Percentiles rank a stretch among this genome's conserved stretches.
Evolutionary conservation across 805 yeast genomes (phyloP).

Genomic region (Ogataea ganodermae): DNA sequence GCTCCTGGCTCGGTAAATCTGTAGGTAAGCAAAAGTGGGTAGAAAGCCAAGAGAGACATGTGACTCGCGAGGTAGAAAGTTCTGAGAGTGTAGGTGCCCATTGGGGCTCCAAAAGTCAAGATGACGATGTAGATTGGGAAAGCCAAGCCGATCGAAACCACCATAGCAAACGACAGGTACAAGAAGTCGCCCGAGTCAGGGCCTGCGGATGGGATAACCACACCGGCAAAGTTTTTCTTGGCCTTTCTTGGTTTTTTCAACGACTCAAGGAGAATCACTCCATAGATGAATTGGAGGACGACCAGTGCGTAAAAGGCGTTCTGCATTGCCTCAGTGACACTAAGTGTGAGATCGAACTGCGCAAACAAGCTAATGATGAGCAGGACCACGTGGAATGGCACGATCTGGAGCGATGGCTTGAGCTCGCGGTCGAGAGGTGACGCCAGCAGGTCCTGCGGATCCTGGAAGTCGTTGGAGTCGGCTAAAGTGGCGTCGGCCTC

Average conservation of each 20-base stretch:
- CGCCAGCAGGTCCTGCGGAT: background rate
- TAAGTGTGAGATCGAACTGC: conserved; percentile 35
- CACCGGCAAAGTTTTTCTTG: conserved; percentile 9
- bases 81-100: conserved; percentile 50
- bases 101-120: conserved; percentile 81
- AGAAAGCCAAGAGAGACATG: conserved; percentile 57
- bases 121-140: conserved; percentile 42
- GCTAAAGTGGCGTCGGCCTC: background rate
- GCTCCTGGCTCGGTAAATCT: conserved; percentile 41
- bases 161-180: conserved; percentile 33
- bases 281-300: conserved; percentile 39
- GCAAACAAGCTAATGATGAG: conserved; percentile 32
- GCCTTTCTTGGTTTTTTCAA: conserved; percentile 29
- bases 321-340: conserved; percentile 30
- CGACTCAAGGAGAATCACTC: conserved; percentile 36
- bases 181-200: conserved; percentile 24
- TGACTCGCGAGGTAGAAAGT: conserved; percentile 66
- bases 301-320: conserved; percentile 33
- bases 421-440: conserved; percentile 1
- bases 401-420: conserved; percentile 10
- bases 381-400: conserved; percentile 37
- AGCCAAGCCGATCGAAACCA: conserved; percentile 39
- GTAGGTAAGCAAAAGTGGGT: conserved; percentile 61
- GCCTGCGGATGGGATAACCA: background rate
- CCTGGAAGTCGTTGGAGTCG: background rate